phyloP scores from a whole-genome alignment of 352 stramenopile genomes.

The Aphanomyces stellatus region DNA sequence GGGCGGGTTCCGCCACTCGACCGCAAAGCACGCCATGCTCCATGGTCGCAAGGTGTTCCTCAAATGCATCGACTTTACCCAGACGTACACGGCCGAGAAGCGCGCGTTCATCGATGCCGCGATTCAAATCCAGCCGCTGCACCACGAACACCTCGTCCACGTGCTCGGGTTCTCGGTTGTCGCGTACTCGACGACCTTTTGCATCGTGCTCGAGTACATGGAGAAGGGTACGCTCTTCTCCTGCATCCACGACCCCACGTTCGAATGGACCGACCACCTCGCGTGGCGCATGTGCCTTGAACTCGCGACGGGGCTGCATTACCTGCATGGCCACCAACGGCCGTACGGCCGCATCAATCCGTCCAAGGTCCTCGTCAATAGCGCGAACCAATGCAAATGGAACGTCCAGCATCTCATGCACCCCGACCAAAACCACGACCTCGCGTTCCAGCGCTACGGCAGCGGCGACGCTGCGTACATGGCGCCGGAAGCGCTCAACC shows the following conservation, averaged over 20 bases:
- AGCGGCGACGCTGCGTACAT: not conserved
- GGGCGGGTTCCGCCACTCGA: not conserved
- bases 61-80: conserved; percentile 13
- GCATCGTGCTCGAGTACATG: conserved; percentile 8
- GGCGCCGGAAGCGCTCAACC: not conserved
- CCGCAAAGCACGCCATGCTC: not conserved
- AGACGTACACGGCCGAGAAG: not conserved
- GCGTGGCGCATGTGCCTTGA: conserved; percentile 5
- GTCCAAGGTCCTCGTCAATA: conserved; percentile 8
- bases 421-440: not conserved
- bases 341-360: not conserved
- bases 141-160: not conserved
- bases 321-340: not conserved
- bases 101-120: not conserved
- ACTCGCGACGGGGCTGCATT: not conserved
- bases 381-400: not conserved
- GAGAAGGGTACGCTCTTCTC: not conserved
- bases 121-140: not conserved
- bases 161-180: not conserved
- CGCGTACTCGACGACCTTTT: conserved; percentile 7
- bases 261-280: not conserved
- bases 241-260: not conserved
- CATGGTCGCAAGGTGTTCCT: conserved; percentile 1
- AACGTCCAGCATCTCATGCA: conserved; percentile 12
- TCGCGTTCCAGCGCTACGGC: not conserved